These are phyloP conservation scores for Ceriops decandra DNA, from an alignment of 345 rosid species.

Conservation along the genomic window DNA sequence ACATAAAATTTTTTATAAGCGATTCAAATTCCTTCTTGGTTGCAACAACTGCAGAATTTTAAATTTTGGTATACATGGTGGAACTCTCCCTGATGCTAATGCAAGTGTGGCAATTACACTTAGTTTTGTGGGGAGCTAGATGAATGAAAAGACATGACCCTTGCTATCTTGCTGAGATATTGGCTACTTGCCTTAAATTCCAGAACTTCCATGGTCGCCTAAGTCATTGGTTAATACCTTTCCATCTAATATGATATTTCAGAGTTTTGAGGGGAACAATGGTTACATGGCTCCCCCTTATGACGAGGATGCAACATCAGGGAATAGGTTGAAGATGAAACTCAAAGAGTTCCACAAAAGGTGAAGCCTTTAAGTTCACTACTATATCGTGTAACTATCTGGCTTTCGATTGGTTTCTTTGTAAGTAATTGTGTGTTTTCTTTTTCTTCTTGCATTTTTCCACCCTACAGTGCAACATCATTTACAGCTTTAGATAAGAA, in stretches of 20 bases:
- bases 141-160: neutral
- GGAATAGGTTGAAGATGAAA: constrained; percentile 73
- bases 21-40: neutral
- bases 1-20: neutral
- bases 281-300: constrained; percentile 58
- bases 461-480: constrained; percentile 50
- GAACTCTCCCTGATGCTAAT: neutral
- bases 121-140: neutral
- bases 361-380: constrained; percentile 24
- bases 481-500: constrained; percentile 76
- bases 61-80: neutral
- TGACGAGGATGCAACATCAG: constrained; percentile 56
- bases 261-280: constrained; percentile 58
- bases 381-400: neutral
- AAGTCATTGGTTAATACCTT: neutral
- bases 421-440: neutral
- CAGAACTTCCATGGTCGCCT: too few species aligned
- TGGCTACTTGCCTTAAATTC: constrained; percentile 1
- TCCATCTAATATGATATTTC: constrained; percentile 5
- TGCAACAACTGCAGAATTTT: neutral
- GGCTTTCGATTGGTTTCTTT: neutral
- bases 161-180: neutral
- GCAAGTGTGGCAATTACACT: neutral
- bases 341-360: constrained; percentile 76
- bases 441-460: constrained; percentile 4